Base-by-base conservation (phyloP, 768 basidiomycete genomes). In the Tylopilus sp. region DNA sequence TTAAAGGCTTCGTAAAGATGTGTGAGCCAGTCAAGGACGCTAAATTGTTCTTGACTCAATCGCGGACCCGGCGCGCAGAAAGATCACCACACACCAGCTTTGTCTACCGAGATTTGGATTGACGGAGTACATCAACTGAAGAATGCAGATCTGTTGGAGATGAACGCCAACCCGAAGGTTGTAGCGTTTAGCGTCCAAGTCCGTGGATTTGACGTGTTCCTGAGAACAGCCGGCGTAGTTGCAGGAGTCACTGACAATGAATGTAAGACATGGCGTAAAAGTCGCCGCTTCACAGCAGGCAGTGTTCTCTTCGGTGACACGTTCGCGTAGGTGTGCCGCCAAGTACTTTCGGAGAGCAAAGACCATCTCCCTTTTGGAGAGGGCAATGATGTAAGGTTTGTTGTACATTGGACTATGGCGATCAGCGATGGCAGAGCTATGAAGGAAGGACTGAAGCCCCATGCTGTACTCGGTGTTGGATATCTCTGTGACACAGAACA, bases 61-160 rank as follows among this genome's bases (percentile, higher is more conserved):
- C 1, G 3, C 8, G 1, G n/a, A 12, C 21, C 2, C 20, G 23
- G 22, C 7, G 21, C 10, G 12, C 55, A 13, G 6, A 15, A 4
- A 31, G 31, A 31, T 9, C 31, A 9, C 31, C 11, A 31, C 31
- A 2, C 15, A 31, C 31, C 13, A 12, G 12, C 31, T 31, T 6
- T 13, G 31, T 31, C 31, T 31, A 31, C 4, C 12, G 3, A 31
- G 31, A 13, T 12, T 2, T 31, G 31, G 12, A 31, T 31, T 15
- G 2, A 13, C 58, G 0, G 58, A 65, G 18, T 58, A 63, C 56
- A 61, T 57, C 8, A 54, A 56, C 23, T 79, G 71, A 38, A 76
- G 69, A 15, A 83, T 78, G 42, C 71, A 56, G 2, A 83, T 74
- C 44, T 82, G 79, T 41, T 74, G 73, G 2, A 84, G 51, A 55